Percentiles rank a stretch among this genome's conserved stretches.
Evolutionary conservation across 2,329 filamentous ascomycete species (phyloP).

Genomic region (Lecanosticta acicola): DNA sequence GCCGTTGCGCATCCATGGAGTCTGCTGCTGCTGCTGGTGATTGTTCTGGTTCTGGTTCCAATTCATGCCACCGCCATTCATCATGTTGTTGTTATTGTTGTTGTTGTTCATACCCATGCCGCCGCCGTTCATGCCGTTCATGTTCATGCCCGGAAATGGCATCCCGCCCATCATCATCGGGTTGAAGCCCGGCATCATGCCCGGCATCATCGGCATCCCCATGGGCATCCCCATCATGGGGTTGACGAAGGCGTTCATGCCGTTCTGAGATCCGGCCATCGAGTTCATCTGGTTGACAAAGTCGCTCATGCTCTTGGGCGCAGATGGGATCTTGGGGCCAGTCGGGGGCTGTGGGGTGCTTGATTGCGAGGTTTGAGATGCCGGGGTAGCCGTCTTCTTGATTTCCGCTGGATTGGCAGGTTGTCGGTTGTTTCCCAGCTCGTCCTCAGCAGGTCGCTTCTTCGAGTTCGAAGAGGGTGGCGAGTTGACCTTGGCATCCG

Average conservation of each 20-base stretch:
- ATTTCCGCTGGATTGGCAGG: constrained; percentile 43
- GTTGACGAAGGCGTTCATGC: constrained; percentile 29
- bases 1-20: constrained; percentile 28
- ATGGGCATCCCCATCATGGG: constrained; percentile 27
- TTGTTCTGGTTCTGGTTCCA: constrained; percentile 18
- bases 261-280: constrained; percentile 33
- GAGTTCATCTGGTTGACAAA: constrained; percentile 45
- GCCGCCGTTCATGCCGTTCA: constrained; percentile 30
- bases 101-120: constrained; percentile 28
- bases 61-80: constrained; percentile 26
- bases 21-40: constrained; percentile 24
- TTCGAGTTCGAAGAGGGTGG: constrained; percentile 48
- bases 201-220: constrained; percentile 19
- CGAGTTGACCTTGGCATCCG: constrained; percentile 27
- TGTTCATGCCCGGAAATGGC: constrained; percentile 22
- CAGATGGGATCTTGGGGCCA: constrained; percentile 20
- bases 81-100: constrained; percentile 14
- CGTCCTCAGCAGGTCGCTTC: constrained; percentile 78
- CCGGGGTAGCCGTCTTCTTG: constrained; percentile 37
- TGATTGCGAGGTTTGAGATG: constrained; percentile 6
- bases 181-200: constrained; percentile 20
- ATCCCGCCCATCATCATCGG: constrained; percentile 39
- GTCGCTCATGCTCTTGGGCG: constrained; percentile 31
- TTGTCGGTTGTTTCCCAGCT: constrained; percentile 43
- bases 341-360: constrained; percentile 19